phyloP scores from a whole-genome alignment of 345 rosid species.

The Arabis hirsuta region DNA sequence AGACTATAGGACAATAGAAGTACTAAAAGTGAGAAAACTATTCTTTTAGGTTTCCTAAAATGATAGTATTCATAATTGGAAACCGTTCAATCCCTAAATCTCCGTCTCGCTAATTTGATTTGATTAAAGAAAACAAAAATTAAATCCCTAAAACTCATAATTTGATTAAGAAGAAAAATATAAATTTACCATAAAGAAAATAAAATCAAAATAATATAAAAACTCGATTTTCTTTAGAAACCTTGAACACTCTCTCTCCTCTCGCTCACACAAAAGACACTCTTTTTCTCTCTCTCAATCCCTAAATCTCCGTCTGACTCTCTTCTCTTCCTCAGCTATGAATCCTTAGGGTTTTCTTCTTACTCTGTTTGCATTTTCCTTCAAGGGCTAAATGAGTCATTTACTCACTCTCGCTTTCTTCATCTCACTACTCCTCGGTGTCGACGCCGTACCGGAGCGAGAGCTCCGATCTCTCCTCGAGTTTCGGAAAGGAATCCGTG shows the following conservation, averaged over 20 bases:
- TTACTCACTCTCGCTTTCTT: slow-evolving; percentile 37
- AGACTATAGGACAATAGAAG: too few species aligned
- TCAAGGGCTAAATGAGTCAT: slow-evolving; percentile 49
- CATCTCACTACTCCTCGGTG: slow-evolving; percentile 40
- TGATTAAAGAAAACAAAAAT: too few species aligned
- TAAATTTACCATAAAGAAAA: neutral
- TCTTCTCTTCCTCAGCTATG: slow-evolving; percentile 40
- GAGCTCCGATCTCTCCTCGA: slow-evolving; percentile 78
- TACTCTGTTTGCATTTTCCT: neutral
- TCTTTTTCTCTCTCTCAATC: slow-evolving; percentile 16
- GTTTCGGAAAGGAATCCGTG: slow-evolving; percentile 82
- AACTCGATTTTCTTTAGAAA: slow-evolving; percentile 31
- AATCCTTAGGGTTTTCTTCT: slow-evolving; percentile 24
- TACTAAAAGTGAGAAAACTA: too few species aligned
- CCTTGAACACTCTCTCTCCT: slow-evolving; percentile 26
- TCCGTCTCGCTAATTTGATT: too few species aligned
- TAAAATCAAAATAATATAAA: neutral
- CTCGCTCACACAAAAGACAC: neutral
- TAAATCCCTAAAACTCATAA: too few species aligned
- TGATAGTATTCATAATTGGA: neutral
- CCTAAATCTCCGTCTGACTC: slow-evolving; percentile 33
- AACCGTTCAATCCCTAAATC: too few species aligned
- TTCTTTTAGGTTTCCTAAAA: too few species aligned
- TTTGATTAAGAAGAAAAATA: too few species aligned
- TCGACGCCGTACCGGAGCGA: slow-evolving; percentile 42